These are phyloP conservation scores for Lentinula sp. DNA, from an alignment of 768 basidiomycete genomes.

Conservation along the genomic window DNA sequence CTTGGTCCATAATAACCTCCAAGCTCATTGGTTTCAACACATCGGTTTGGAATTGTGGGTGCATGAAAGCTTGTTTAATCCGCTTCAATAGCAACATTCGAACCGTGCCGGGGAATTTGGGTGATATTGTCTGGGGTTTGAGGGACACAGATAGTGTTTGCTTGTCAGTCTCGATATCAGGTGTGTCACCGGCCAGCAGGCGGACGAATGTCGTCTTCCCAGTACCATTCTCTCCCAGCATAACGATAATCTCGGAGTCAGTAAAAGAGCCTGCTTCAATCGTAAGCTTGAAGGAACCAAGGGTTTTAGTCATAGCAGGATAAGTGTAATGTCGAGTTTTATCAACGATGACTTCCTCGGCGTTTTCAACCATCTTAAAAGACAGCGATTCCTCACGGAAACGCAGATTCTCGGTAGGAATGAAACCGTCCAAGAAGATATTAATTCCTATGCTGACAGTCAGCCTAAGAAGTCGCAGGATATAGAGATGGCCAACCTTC, in stretches of 20 bases:
- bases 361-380: conserved; percentile 97
- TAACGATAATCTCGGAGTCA: conserved; percentile 99
- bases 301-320: conserved; percentile 95
- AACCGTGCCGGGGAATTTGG: conserved; percentile 96
- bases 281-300: conserved; percentile 92
- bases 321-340: conserved; percentile 89
- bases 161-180: conserved; percentile 80
- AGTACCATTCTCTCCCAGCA: conserved; percentile 98
- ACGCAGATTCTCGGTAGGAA: conserved; percentile 96
- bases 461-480: neutral
- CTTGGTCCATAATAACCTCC: conserved; percentile 94
- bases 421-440: conserved; percentile 98
- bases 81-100: conserved; percentile 90
- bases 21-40: conserved; percentile 97
- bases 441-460: conserved; percentile 70
- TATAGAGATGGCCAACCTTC: conserved; percentile 57
- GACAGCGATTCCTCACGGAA: conserved; percentile 94
- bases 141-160: conserved; percentile 83
- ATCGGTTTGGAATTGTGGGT: conserved; percentile 98
- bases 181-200: conserved; percentile 87
- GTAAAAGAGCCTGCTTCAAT: conserved; percentile 89
- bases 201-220: conserved; percentile 99
- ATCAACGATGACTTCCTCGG: conserved; percentile 82
- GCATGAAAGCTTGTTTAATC: conserved; percentile 96
- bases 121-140: conserved; percentile 98